phyloP scores from a whole-genome alignment of 2,329 filamentous ascomycete species.

The Claviceps quebecensis region DNA sequence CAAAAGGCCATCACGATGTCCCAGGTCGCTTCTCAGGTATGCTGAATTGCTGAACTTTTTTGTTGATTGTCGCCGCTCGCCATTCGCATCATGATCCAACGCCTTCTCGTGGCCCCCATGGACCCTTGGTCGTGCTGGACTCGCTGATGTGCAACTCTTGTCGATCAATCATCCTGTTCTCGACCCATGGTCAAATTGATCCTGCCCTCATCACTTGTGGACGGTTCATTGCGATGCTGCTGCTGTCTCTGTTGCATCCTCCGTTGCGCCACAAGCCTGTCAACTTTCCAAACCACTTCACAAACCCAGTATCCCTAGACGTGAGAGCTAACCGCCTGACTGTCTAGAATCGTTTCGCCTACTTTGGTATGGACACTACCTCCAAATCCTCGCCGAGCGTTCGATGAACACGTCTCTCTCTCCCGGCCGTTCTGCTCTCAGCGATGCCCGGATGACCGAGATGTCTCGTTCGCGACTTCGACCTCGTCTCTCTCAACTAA shows the following conservation, averaged over 20 bases:
- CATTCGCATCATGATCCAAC: not conserved
- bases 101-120: not conserved
- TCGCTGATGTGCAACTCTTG: not conserved
- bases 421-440: not conserved
- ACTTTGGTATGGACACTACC: constrained; percentile 63
- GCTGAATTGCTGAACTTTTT: constrained; percentile 19
- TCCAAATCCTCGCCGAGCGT: constrained; percentile 9
- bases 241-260: no score
- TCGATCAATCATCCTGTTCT: not conserved
- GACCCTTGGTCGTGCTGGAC: not conserved
- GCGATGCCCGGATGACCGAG: not conserved
- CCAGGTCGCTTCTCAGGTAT: constrained; percentile 43
- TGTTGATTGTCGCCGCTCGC: not conserved
- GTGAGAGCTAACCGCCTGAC: not conserved
- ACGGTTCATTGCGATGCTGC: not conserved
- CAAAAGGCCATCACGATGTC: constrained; percentile 39
- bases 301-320: not conserved
- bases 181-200: not conserved
- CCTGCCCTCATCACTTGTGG: not conserved
- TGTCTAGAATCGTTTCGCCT: constrained; percentile 83
- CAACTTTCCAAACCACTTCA: not conserved
- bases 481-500: constrained; percentile 4
- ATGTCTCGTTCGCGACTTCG: not conserved
- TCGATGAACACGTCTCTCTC: constrained; percentile 5
- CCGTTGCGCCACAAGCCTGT: not conserved